Base-by-base conservation (phyloP, 208 protist genomes). In the Crithidia bombi region DNA sequence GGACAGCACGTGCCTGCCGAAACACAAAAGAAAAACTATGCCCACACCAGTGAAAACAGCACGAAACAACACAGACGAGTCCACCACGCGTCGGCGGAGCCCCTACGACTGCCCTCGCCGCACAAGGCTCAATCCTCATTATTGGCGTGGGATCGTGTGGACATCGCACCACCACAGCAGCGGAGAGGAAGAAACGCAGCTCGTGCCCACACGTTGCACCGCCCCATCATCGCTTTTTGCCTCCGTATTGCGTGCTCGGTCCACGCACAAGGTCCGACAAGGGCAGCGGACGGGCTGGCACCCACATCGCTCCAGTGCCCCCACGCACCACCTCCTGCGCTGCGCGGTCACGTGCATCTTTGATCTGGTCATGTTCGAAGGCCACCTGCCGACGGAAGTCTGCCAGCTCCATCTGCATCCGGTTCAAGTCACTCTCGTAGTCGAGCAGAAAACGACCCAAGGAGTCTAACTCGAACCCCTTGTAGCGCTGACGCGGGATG, bases 371-470 rank as follows among this genome's bases (percentile, higher is more conserved):
- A 30, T 83, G 78, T 4, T 75, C 72, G 17, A 75, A 57, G 4
- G 65, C 78, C 15, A 79, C 66, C 15, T 15, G 43, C 15, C 57
- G 61, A 7, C 78, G 72, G 33, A 71, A 64, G 25, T 55, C 43
- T 1, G 66, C 30, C 19, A 83, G 43, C 5, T 51, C 49, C n/a
- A 54, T 30, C 25, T 74, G 64, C 33, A 83, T 47, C 0, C 65
- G 52, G 11, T 74, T 62, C 15, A 83, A 35, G 36, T 83, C 78
- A n/a, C 68, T 69, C 52, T 83, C 78, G 44, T 83, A 83, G 28
- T 79, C 59, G 12, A 83, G 41, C 44, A 83, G 54, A 41, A 83
- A 83, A 25, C 72, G 54, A 11, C 78, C 71, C 1, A 83, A 67
- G 2, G 72, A 19, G n/a, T 83, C 78, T 3, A 83, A 59, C 21